Conservation (phyloP, 1,284 basidiomycete species). For the Trametes pubescens region DNA sequence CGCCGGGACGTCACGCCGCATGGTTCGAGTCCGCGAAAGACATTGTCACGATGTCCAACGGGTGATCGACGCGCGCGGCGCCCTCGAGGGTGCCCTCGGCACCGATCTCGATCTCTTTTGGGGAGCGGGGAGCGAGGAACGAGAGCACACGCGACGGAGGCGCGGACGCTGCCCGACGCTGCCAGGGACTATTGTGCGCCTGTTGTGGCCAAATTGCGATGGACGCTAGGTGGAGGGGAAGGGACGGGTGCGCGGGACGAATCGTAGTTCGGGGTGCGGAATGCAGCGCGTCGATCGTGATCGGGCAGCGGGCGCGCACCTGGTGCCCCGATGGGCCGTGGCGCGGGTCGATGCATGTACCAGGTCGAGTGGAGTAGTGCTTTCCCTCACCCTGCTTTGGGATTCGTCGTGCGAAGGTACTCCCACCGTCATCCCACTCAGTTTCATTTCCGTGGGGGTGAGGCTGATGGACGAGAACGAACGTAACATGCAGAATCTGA, state of each 20-base stretch:
- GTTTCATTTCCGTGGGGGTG: too few species aligned
- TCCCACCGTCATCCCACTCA: too few species aligned
- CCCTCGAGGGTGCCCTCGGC: background rate
- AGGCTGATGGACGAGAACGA: background rate
- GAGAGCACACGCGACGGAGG: background rate
- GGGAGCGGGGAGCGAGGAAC: background rate
- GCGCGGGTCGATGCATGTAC: background rate
- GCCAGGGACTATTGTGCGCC: slow-evolving; percentile 15
- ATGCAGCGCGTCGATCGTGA: slow-evolving; percentile 8
- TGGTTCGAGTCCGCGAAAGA: background rate
- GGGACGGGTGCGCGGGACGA: background rate
- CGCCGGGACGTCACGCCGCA: background rate
- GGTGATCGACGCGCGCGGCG: background rate
- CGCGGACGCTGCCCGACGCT: background rate
- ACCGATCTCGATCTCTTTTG: background rate
- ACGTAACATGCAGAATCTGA: background rate
- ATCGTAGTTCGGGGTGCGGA: background rate
- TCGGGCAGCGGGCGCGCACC: background rate
- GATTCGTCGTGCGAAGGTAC: too few species aligned
- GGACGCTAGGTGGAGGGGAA: background rate
- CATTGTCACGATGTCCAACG: background rate
- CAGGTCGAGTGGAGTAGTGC: too few species aligned
- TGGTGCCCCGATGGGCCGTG: too few species aligned
- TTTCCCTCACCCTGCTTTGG: too few species aligned
- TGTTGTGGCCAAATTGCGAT: slow-evolving; percentile 12